Evolutionary conservation across 2,329 filamentous ascomycete species (phyloP), one percentile per base, ranked within the genome.

Genomic region (Microdochium nivale): DNA sequence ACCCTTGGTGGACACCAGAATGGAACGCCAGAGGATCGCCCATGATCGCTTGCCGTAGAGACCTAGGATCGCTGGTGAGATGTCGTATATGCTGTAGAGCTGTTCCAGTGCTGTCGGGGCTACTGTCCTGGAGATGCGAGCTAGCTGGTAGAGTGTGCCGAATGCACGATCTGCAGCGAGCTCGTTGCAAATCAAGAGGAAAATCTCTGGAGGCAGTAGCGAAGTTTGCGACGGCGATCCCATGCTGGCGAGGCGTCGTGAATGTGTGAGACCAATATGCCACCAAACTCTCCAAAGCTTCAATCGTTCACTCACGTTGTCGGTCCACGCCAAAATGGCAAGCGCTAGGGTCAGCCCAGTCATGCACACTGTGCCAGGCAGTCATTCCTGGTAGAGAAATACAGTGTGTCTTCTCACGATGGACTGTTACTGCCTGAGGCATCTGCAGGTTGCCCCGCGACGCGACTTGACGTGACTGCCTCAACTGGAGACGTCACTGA

Each of bases 1-100:
- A 24, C 76, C 79, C 44, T 84, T 67, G 52, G 81, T 81, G 9
- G 86, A 89, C 8, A 82, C 69, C 52, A 87, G 78, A 56, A 89
- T 79, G 2, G 83, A 83, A 49, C 79, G 77, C 86, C 86, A 90
- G 48, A 87, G 65, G 7, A 79, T 73, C 2, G 81, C 79, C 77
- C 81, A 84, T 65, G 78, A 78, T 51, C 73, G 53, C 53, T 63
- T 62, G 49, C 62, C 62, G 23, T 58, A 69, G 64, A 75, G 72
- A 47, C 72, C 69, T 35, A 65, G 68, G 55, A 66, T 69, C 16
- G 74, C 68, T 8, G 68, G 65, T 8, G 71, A 72, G n/a, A 68
- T 62, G 54, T 78, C 69, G 51, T 77, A 69, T 49, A 76, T 71
- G 56, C 76, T 77, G 62, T 87, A 88, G 3, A 88, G 69, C 54